These are phyloP conservation scores for Elaeis guineensis DNA, from an alignment of 176 grass and related monocot genomes.

Conservation along the genomic window DNA sequence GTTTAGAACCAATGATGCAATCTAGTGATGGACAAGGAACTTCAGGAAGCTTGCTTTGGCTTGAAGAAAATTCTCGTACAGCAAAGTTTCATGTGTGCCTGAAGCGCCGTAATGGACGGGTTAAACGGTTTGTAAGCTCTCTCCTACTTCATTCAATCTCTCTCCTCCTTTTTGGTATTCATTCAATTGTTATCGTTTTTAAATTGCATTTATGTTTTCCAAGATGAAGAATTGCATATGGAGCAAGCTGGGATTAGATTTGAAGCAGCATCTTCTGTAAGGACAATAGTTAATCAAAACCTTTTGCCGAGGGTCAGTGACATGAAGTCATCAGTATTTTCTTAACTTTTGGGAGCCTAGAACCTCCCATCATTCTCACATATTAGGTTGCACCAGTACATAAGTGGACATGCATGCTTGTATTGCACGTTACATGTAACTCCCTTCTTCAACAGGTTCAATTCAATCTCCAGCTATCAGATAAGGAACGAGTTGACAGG, in stretches of 20 bases:
- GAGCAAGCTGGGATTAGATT: constrained; percentile 64
- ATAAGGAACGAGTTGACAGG: constrained; percentile 67
- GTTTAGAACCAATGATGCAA: constrained; percentile 50
- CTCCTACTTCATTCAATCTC: neutral
- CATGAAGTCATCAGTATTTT: neutral
- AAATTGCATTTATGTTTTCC: neutral
- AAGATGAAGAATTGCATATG: constrained; percentile 55
- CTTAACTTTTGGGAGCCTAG: neutral
- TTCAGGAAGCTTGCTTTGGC: constrained; percentile 30
- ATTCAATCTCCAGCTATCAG: constrained; percentile 91
- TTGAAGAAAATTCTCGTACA: constrained; percentile 59
- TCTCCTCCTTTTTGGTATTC: neutral
- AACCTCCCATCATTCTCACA: neutral
- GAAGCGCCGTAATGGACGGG: constrained; percentile 76
- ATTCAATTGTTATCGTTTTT: too few relatives aligned
- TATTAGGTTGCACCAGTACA: too few relatives aligned
- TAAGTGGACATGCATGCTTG: too few relatives aligned
- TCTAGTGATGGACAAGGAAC: constrained; percentile 35
- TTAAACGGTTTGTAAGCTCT: constrained; percentile 67
- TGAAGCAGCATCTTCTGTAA: constrained; percentile 38
- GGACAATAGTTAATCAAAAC: constrained; percentile 48
- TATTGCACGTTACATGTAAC: neutral
- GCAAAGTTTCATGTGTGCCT: constrained; percentile 59
- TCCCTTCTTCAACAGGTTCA: constrained; percentile 52
- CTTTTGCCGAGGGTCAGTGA: constrained; percentile 75